Evolutionary conservation across 495 filamentous ascomycete genomes (phyloP).

Genomic region (Talaromyces adpressus): DNA sequence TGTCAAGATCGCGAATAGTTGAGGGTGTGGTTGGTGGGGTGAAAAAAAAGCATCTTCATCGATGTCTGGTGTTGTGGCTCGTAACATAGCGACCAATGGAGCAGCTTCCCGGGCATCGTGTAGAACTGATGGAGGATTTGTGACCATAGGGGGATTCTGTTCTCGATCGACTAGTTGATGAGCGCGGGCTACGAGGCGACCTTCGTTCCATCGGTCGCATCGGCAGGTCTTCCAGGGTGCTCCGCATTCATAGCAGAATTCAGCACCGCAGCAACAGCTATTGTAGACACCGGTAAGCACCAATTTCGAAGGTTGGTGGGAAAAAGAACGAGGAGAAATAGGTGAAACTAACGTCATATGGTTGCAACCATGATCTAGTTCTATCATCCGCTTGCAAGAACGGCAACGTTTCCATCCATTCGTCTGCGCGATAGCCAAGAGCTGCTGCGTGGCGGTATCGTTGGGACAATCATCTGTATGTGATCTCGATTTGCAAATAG

Average conservation of each 20-base stretch:
- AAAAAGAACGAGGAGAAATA: neutral
- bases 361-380: slow-evolving; percentile 38
- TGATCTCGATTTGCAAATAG: slow-evolving; percentile 33
- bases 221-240: slow-evolving; percentile 41
- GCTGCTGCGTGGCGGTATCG: slow-evolving; percentile 23
- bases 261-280: slow-evolving; percentile 43
- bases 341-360: slow-evolving; percentile 29
- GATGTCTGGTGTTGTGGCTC: too few relatives aligned
- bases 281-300: neutral
- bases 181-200: slow-evolving; percentile 25
- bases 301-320: neutral
- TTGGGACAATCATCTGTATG: slow-evolving; percentile 38
- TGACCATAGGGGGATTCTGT: slow-evolving; percentile 5
- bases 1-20: too few relatives aligned
- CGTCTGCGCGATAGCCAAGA: slow-evolving; percentile 23
- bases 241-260: slow-evolving; percentile 56
- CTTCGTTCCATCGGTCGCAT: slow-evolving; percentile 36
- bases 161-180: slow-evolving; percentile 26
- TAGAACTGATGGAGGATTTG: neutral
- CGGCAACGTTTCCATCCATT: slow-evolving; percentile 39
- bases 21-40: too few relatives aligned
- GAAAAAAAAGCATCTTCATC: too few relatives aligned
- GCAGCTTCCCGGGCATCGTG: too few relatives aligned
- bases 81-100: too few relatives aligned
- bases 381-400: slow-evolving; percentile 29